These are phyloP conservation scores for Marasmius oreades DNA, from an alignment of 1,284 basidiomycete genomes.

Conservation along the genomic window DNA sequence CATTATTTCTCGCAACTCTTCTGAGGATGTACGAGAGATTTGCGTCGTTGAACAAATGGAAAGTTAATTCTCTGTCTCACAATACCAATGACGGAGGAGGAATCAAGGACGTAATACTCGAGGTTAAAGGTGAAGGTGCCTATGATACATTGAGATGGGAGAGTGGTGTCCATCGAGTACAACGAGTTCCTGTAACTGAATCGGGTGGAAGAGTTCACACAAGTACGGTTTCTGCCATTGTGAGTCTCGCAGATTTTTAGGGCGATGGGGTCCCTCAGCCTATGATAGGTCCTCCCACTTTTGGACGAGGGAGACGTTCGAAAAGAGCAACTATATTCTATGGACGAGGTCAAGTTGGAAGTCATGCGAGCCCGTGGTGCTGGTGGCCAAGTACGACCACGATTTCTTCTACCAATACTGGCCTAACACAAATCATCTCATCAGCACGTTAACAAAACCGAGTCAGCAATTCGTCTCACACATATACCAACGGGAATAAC, in stretches of 20 bases:
- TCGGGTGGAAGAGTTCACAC: conserved; percentile 87
- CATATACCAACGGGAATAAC: conserved; percentile 92
- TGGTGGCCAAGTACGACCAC: conserved; percentile 78
- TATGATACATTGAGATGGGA: conserved; percentile 87
- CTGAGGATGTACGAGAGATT: conserved; percentile 82
- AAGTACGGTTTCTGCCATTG: conserved; percentile 87
- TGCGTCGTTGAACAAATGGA: conserved; percentile 52
- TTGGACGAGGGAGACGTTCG: conserved; percentile 53
- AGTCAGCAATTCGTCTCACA: conserved; percentile 95
- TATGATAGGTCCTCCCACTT: conserved; percentile 71
- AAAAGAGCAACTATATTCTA: conserved; percentile 64
- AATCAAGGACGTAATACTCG: conserved; percentile 81
- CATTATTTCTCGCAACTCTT: conserved; percentile 79
- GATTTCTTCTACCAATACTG: neutral
- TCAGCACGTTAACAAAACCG: conserved; percentile 98
- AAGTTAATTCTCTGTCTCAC: conserved; percentile 48
- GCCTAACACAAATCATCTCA: conserved; percentile 10
- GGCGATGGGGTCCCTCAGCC: conserved; percentile 2
- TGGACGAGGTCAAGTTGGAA: conserved; percentile 87
- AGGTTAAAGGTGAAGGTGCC: conserved; percentile 74
- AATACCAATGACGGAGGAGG: conserved; percentile 62
- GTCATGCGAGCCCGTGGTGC: conserved; percentile 96
- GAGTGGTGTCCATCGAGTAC: conserved; percentile 94
- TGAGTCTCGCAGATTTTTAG: conserved; percentile 34
- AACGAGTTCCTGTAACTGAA: conserved; percentile 91